Evolutionary conservation across 164 flowering plant species (phyloP).

Genomic region (Stephania japonica): DNA sequence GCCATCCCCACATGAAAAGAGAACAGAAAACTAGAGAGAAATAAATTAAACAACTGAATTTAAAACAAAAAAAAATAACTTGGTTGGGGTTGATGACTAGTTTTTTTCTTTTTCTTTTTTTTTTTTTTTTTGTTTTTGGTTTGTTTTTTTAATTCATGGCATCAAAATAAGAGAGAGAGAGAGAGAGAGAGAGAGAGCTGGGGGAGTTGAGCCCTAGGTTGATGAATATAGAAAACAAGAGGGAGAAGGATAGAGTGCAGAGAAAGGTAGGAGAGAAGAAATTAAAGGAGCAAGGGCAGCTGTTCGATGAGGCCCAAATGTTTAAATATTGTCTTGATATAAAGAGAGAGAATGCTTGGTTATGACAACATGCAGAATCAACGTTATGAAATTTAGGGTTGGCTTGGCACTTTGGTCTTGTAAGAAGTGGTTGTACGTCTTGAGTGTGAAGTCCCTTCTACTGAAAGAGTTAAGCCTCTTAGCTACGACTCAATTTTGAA

Average conservation of each 20-base stretch:
- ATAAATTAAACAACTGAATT: constrained; percentile 17
- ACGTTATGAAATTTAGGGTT: not conserved
- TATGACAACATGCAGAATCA: not conserved
- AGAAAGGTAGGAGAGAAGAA: constrained; percentile 12
- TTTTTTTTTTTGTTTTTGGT: too few species aligned
- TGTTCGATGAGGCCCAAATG: constrained; percentile 22
- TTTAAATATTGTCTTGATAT: constrained; percentile 19
- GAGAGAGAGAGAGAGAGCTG: constrained; percentile 13
- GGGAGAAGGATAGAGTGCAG: not conserved
- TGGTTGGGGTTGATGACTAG: too few species aligned
- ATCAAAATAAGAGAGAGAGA: not conserved
- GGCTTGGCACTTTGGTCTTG: too few species aligned
- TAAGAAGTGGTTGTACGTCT: too few species aligned
- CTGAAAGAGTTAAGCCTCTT: too few species aligned
- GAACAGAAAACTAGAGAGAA: constrained; percentile 22
- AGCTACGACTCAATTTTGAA: too few species aligned
- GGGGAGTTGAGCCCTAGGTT: constrained; percentile 16
- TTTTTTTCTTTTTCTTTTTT: too few species aligned
- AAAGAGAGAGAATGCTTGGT: not conserved
- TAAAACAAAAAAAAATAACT: not conserved
- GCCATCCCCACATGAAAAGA: constrained; percentile 54
- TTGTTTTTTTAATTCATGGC: too few species aligned
- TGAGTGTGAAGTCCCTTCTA: too few species aligned
- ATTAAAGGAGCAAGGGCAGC: constrained; percentile 28
- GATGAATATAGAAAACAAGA: too few species aligned